Base-by-base conservation (phyloP, 2,329 filamentous ascomycete species). In the Arthrobotrys sinensis region DNA sequence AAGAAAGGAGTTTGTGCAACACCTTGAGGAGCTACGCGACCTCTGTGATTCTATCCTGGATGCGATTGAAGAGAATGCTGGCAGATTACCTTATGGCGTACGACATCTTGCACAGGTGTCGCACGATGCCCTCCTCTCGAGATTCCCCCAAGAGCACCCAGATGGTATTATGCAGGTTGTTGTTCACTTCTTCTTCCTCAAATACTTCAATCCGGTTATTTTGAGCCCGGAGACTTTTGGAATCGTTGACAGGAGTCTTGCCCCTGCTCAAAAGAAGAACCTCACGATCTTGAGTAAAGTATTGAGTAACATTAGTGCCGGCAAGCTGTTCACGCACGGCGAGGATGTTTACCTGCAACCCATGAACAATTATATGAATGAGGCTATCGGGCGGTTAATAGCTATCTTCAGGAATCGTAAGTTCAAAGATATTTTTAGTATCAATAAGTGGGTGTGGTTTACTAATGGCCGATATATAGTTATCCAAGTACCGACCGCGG, bases 321-420 rank as follows among this genome's bases (percentile, higher is more conserved):
- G 95, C 0, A 90, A 93, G 79, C 88, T 95, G 0, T 99, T 99
- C 84, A 64, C 68, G 12, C 94, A 94, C 11, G 92, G 93, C 1
- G 96, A 98, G 73, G 97, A 98, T 82, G 91, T 98, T 78, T 98
- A 98, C 83, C 88, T 99, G 5, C 94, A 98, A 82, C 96, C 96
- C 0, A 88, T 99, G 46, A 99, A 99, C 84, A 93, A 91, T 60
- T 98, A 97, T 83, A 88, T 99, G 55, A 90, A 89, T 16, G 93
- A 97, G 78, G 94, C 94, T 0, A 91, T 97, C 60, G 91, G 93
- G 81, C 89, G 94, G 24, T 87, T 97, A 75, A 89, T 89, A 36
- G 88, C 91, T 11, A 93, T 96, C 34, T 82, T 82, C 46, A 79
- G 69, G 71, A 70, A 24, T 60, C 45, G 75, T 78, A 78, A 78